Evolutionary conservation across 495 filamentous ascomycete species (phyloP), one percentile per base, ranked within the genome.

Genomic region (Apodospora peruviana): DNA sequence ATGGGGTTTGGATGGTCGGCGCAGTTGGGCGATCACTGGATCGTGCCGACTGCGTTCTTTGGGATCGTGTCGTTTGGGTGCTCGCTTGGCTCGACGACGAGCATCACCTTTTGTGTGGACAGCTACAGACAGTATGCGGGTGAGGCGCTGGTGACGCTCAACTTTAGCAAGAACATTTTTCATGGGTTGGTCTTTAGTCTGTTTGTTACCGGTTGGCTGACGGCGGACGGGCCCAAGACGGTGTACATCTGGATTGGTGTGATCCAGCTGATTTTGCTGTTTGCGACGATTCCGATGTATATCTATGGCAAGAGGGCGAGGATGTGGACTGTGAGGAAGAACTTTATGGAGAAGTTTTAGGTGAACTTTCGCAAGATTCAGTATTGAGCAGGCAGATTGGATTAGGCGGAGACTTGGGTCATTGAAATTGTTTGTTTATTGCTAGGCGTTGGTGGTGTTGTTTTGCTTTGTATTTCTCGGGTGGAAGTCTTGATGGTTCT

Each of bases 1-100:
- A 93, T 96, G 79, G 91, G 88, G 9, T 96, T 91, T 60, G 91
- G 91, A 4, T 96, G 91, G 91, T 88, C 83, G 23, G 89, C 88
- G 0, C 64, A 85, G 43, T 72, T 80, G 21, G 71, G 74, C n/a
- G 78, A 95, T 63, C 68, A 76, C 16, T 95, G 89, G 87, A 93
- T 94, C 47, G 88, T 96, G 19, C 93, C 93, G 1, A 95, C 91
- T 0, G 62, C 94, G 0, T 96, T 96, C 71, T 96, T 96, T 55
- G 91, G 90, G 1, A 61, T 94, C 38, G 85, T 96, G 47, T 94
- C 88, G 14, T 98, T 98, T 62, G 93, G 93, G 2, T 96, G 93
- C 64, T 85, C 87, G 36, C 76, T 96, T 9, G 91, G 90, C 1
- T 88, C 84, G 40, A 96, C 91, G n/a, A 96, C 91, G 1, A 79